Evolutionary conservation across 495 filamentous ascomycete genomes (phyloP).

Genomic region (Podospora fimiseda): DNA sequence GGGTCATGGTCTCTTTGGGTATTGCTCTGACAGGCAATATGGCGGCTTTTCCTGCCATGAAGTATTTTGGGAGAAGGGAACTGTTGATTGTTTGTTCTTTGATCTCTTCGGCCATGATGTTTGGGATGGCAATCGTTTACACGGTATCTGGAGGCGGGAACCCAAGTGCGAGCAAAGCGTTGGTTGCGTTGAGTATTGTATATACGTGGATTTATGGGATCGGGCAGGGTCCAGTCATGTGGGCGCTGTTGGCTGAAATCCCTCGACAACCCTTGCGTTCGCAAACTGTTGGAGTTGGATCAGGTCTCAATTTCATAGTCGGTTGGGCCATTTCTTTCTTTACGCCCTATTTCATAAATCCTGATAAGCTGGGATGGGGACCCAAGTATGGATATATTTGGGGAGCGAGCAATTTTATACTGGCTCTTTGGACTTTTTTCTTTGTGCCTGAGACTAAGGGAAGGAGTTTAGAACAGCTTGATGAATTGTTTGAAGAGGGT

Average conservation of each 20-base stretch:
- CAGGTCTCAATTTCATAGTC: conserved; percentile 40
- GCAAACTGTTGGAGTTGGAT: conserved; percentile 46
- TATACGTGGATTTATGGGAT: conserved; percentile 32
- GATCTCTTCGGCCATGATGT: conserved; percentile 20
- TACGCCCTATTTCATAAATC: conserved; percentile 47
- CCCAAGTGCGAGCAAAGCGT: conserved; percentile 15
- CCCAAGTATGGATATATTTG: conserved; percentile 50
- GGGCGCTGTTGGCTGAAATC: conserved; percentile 38
- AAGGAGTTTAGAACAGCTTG: conserved; percentile 53
- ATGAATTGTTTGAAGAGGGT: conserved; percentile 38
- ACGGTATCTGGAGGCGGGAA: conserved; percentile 5
- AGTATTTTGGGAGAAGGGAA: conserved; percentile 16
- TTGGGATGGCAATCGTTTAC: conserved; percentile 25
- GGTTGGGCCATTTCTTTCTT: conserved; percentile 41
- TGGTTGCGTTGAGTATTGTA: conserved; percentile 21
- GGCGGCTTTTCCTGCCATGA: conserved; percentile 26
- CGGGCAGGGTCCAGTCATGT: conserved; percentile 37
- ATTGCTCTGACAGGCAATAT: conserved; percentile 29
- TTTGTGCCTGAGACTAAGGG: conserved; percentile 46
- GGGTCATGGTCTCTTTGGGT: conserved; percentile 27
- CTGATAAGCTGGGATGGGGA: conserved; percentile 42
- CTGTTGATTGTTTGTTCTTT: conserved; percentile 17
- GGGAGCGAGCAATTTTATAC: conserved; percentile 37
- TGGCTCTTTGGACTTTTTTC: conserved; percentile 45
- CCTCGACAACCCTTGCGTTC: conserved; percentile 44